phyloP scores from a whole-genome alignment of 2,329 filamentous ascomycete genomes.

The Sporothrix phasma region DNA sequence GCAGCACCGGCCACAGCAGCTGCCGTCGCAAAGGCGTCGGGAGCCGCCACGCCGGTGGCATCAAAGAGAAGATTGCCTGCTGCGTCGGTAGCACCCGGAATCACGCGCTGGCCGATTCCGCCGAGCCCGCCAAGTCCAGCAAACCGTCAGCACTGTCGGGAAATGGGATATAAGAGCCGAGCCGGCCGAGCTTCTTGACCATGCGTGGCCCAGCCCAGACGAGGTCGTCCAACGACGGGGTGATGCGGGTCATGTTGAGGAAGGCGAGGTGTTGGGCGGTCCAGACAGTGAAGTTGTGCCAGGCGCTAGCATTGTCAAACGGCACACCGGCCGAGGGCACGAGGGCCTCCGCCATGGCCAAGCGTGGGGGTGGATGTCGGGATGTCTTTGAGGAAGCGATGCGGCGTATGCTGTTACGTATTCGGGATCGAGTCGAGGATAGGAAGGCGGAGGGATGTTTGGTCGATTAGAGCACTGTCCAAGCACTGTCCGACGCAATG shows the following conservation, averaged over 20 bases:
- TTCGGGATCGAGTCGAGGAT: background rate
- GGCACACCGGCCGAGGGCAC: conserved; percentile 20
- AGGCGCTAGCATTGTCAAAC: conserved; percentile 35
- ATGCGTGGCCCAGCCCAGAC: conserved; percentile 61
- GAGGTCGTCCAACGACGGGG: conserved; percentile 58
- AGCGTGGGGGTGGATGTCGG: background rate
- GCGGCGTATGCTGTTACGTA: too few relatives aligned
- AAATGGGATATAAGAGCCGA: conserved; percentile 52
- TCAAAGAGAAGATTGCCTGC: conserved; percentile 25
- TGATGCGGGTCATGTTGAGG: conserved; percentile 42
- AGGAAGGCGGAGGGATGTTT: background rate
- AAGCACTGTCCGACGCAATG: conserved; percentile 1
- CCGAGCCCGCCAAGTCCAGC: conserved; percentile 36
- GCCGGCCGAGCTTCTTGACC: conserved; percentile 55
- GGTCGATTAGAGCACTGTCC: background rate
- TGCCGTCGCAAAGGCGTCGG: conserved; percentile 27
- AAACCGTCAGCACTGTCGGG: conserved; percentile 52
- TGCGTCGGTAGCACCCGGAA: conserved; percentile 47
- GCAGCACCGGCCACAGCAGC: conserved; percentile 29
- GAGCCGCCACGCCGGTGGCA: conserved; percentile 29
- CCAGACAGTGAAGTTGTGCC: conserved; percentile 48
- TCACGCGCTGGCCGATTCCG: conserved; percentile 41
- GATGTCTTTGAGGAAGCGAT: background rate
- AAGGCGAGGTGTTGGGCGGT: conserved; percentile 33
- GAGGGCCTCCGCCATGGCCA: conserved; percentile 20